A percentile compares a stretch with the other conserved stretches of the same genome.
Conservation (phyloP, 2,329 filamentous ascomycete species). For the Myriosclerotinia scirpicola region DNA sequence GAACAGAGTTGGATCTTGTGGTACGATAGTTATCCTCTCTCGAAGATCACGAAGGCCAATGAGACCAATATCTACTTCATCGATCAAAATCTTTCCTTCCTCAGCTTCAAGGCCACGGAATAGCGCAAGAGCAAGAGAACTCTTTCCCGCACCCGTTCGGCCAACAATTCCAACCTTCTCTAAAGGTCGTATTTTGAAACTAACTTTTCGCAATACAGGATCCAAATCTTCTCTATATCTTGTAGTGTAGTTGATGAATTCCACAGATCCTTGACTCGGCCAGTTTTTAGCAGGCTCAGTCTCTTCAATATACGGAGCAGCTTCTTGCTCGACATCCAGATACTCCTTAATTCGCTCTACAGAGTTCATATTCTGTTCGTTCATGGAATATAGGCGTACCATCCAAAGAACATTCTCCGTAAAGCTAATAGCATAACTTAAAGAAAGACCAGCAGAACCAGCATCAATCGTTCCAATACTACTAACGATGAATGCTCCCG, state of each 20-base stretch:
- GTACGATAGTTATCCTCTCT: slow-evolving; percentile 94
- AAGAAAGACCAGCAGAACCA: slow-evolving; percentile 86
- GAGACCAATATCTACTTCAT: slow-evolving; percentile 82
- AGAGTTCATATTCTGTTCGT: slow-evolving; percentile 99
- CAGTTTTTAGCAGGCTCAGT: slow-evolving; percentile 76
- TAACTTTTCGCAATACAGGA: slow-evolving; percentile 78
- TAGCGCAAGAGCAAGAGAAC: slow-evolving; percentile 85
- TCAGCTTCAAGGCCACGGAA: slow-evolving; percentile 94
- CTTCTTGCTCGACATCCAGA: slow-evolving; percentile 93
- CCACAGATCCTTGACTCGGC: slow-evolving; percentile 81
- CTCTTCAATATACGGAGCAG: slow-evolving; percentile 72
- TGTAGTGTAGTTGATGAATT: slow-evolving; percentile 87
- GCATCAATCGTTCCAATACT: slow-evolving; percentile 83
- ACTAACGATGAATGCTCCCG: slow-evolving; percentile 84
- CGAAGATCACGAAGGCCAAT: slow-evolving; percentile 94
- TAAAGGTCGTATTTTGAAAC: slow-evolving; percentile 78
- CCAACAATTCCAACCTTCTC: slow-evolving; percentile 98
- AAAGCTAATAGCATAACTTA: slow-evolving; percentile 95
- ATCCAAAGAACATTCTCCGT: slow-evolving; percentile 97
- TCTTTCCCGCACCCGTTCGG: slow-evolving; percentile 93
- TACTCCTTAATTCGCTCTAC: slow-evolving; percentile 98
- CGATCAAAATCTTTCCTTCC: slow-evolving; percentile 83
- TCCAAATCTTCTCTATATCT: slow-evolving; percentile 86
- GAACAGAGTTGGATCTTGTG: slow-evolving; percentile 94
- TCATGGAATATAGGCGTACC: slow-evolving; percentile 87